These are phyloP conservation scores for Favolaschia claudopus DNA, from an alignment of 768 basidiomycete species.

Conservation along the genomic window DNA sequence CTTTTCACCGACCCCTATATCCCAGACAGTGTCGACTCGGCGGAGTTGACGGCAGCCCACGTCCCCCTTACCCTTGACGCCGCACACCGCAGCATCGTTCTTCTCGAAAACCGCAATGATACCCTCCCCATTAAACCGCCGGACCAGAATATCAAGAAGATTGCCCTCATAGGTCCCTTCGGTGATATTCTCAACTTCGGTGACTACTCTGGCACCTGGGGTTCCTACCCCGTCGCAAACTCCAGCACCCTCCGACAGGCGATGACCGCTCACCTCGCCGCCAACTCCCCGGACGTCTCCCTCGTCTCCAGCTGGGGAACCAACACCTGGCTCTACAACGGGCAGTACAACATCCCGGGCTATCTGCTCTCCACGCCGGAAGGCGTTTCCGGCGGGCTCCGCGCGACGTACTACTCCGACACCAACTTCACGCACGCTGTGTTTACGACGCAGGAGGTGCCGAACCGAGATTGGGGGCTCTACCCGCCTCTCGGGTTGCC, in stretches of 20 bases:
- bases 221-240: constrained; percentile 27
- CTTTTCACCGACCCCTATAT: constrained; percentile 28
- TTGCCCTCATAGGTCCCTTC: constrained; percentile 35
- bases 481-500: constrained; percentile 34
- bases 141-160: constrained; percentile 22
- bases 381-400: constrained; percentile 22
- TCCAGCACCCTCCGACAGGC: constrained; percentile 31
- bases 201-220: constrained; percentile 34
- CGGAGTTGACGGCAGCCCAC: constrained; percentile 25
- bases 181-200: constrained; percentile 34
- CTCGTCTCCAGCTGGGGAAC: constrained; percentile 32
- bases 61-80: constrained; percentile 34
- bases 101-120: constrained; percentile 32
- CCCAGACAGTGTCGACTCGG: constrained; percentile 25
- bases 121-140: constrained; percentile 32
- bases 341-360: constrained; percentile 33
- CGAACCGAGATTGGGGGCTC: constrained; percentile 35
- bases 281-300: constrained; percentile 2
- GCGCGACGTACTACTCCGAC: constrained; percentile 32
- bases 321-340: constrained; percentile 34
- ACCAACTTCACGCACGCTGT: constrained; percentile 30
- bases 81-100: constrained; percentile 31
- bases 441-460: constrained; percentile 29
- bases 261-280: constrained; percentile 23
- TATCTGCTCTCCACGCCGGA: constrained; percentile 31